Base-by-base conservation (phyloP, 2,329 filamentous ascomycete genomes). In the Torrubiella hemipterigena region DNA sequence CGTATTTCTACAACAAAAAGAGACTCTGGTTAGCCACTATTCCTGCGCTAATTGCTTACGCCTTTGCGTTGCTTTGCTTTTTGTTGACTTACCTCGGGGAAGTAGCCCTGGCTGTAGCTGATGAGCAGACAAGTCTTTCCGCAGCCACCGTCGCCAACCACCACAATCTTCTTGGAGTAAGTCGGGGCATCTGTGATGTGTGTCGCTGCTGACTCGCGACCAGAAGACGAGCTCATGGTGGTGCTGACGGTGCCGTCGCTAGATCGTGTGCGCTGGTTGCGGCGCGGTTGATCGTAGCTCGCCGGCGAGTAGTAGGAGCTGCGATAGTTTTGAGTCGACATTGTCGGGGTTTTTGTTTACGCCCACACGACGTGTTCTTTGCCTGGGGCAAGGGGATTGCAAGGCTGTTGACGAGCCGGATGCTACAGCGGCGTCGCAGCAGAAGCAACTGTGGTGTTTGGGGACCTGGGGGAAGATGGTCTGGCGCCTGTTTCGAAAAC, bases 161-260 rank as follows among this genome's bases (percentile, higher is more conserved):
- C 91, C 27, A 98, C 91, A 53, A 98, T 91, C 71, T 98, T 98
- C 69, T 98, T 98, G 44, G 89, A 96, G 62, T 91, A 95, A 35
- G 84, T 74, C 4, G 89, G 87, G 16, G 82, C 84, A 52, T 93
- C 85, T 30, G 89, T 95, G 58, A 89, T 73, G 55, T 84, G 78
- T 32, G 89, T 95, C 38, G 71, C 77, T 37, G 81, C 74, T 29
- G 82, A 87, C 56, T 87, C 78, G 50, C 77, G 70, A 46, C 79
- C 80, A 30, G 76, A 81, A 31, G 77, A 79, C 40, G 72, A 69
- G 59, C 81, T 89, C 60, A 77, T 77, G 54, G 77, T 78, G 42
- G 85, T 93, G 69, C 81, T 89, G 55, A 86, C 80, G 40, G 84
- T 93, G 52, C 85, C 85, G 59, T 93, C 84, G 64, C 85, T 94